These are phyloP conservation scores for Effrenium voratum DNA, from an alignment of 73 alveolate species.

Conservation along the genomic window DNA sequence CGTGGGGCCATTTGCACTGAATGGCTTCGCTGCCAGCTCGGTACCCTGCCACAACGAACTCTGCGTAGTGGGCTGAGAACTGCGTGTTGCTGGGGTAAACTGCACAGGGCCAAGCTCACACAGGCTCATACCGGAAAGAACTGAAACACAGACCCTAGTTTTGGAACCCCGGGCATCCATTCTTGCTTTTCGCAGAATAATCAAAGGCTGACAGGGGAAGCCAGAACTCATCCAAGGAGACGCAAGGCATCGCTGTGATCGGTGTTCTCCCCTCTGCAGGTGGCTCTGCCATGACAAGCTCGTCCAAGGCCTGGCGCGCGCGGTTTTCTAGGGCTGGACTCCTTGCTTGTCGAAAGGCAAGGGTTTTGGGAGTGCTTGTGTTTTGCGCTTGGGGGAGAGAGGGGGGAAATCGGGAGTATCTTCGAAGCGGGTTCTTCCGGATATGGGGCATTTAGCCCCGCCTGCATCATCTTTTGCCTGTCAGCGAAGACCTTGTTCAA, in stretches of 20 bases:
- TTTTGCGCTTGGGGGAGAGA: too few species aligned
- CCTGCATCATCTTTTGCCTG: not conserved
- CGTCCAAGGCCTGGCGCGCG: not conserved
- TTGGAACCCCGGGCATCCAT: not conserved
- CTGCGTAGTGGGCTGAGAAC: not conserved
- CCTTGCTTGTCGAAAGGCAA: not conserved
- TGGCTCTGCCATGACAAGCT: not conserved
- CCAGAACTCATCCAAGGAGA: not conserved
- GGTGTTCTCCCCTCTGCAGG: not conserved
- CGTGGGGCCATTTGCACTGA: not conserved
- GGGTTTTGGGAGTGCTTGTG: too few species aligned
- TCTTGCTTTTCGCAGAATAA: not conserved
- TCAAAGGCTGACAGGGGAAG: not conserved
- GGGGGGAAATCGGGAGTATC: too few species aligned
- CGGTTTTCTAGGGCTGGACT: not conserved
- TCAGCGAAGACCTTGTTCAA: not conserved
- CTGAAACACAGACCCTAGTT: not conserved
- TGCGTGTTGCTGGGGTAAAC: constrained; percentile 29
- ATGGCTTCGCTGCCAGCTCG: not conserved
- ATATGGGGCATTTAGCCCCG: too few species aligned
- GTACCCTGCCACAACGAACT: not conserved
- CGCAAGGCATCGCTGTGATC: not conserved
- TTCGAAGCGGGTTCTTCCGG: too few species aligned
- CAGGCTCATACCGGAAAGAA: not conserved
- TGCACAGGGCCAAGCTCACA: not conserved